Evolutionary conservation across 2,329 filamentous ascomycete genomes (phyloP).

Genomic region (Clarireedia homoeocarpa): DNA sequence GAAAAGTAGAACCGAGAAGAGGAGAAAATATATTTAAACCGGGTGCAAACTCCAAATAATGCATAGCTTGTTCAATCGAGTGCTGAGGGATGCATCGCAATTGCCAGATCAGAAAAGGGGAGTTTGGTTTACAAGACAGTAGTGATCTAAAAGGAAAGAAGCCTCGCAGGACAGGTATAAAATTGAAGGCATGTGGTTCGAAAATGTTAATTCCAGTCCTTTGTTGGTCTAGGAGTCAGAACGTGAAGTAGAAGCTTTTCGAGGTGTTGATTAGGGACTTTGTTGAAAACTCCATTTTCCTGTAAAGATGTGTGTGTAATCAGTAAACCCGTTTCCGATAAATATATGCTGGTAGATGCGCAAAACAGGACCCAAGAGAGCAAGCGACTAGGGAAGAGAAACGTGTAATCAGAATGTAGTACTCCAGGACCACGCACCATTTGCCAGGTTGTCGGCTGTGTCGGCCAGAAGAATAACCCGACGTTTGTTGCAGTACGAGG

Average conservation of each 20-base stretch:
- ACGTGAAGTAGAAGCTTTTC: no score
- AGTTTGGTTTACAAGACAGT: neutral
- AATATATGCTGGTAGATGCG: neutral
- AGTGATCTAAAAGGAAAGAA: neutral
- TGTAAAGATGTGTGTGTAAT: neutral
- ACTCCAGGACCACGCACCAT: slow-evolving; percentile 51
- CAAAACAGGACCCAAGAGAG: neutral
- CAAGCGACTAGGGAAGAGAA: neutral
- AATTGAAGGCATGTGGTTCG: neutral
- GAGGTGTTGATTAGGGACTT: neutral
- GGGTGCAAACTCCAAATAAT: neutral
- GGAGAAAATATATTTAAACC: neutral
- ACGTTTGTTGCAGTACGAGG: slow-evolving; percentile 89
- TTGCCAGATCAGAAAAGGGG: neutral
- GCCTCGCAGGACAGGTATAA: neutral
- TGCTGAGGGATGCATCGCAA: neutral
- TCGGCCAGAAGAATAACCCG: slow-evolving; percentile 84
- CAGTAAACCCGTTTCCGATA: neutral
- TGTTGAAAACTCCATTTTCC: neutral
- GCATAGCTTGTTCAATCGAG: neutral
- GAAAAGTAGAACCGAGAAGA: no score
- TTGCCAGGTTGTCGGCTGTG: slow-evolving; percentile 84
- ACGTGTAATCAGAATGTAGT: slow-evolving; percentile 2
- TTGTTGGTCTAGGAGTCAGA: neutral
- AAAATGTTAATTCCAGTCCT: neutral